Base-by-base conservation (phyloP, 208 protist species). In the Trypanosoma cruzi region DNA sequence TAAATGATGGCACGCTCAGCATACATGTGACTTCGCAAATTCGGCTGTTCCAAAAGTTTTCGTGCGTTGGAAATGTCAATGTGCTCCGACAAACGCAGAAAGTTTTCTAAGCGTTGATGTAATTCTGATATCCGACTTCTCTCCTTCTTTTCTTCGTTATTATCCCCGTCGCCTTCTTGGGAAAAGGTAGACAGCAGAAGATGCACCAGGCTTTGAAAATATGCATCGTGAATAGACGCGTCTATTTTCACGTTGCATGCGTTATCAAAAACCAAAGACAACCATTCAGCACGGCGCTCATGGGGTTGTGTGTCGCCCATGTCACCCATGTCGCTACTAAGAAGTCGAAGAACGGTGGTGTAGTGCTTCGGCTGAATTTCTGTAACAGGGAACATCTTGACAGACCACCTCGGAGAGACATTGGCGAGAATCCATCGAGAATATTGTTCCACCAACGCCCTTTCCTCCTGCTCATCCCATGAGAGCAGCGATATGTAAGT, bases 1-100 rank as follows among this genome's bases (percentile, higher is more conserved):
- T 91, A 92, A 46, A 95, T 73, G 31, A 89, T 76, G 32, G 76
- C 83, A 4, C 84, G 70, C 72, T 95, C 89, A 0, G 71, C 57
- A 24, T 74, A 56, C 26, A 75, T 79, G 22, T 20, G 36, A 4
- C 40, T 44, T 1, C 77, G 66, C 0, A 82, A 60, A 32, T 84
- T 67, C 2, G 71, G 48, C 11, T 78, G 75, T 62, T 89, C 76
- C 29, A 93, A 89, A 55, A 75, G 85, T 13, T 20, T 31, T 34
- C 60, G 31, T 0, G 73, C 82, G 1, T 58, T 63, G 11, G 48
- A 40, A 5, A 80, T 42, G 65, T 89, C 59, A 7, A 89, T 68
- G 26, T 69, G 60, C 8, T 55, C 44, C 0, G 88, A 90, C 18
- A 62, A 66, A 5, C 69, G 62, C 52, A 93, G 64, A 48, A 93